Base-by-base conservation (phyloP, 495 filamentous ascomycete genomes). In the Daldinia childiae region DNA sequence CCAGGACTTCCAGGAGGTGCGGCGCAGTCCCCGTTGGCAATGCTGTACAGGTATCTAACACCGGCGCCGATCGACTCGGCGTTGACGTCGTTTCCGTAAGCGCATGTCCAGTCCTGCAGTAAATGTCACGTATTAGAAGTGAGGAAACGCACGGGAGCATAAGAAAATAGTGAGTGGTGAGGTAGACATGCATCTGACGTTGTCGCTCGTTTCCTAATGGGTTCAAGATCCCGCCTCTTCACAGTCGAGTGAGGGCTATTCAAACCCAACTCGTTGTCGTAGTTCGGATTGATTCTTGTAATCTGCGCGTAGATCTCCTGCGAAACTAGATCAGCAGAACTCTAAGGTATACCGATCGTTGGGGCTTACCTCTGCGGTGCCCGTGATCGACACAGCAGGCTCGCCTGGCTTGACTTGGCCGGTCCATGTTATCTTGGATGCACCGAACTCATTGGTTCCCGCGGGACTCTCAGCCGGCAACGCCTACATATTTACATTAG, bases 21-120 rank as follows among this genome's bases (percentile, higher is more conserved):
- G 9, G 66, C 58, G 38, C 70, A 73, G 27, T 69, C 70, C 21
- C 45, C 70, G 24, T 73, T 73, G 15, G 60, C 70, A 45, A 73
- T 73, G 65, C 70, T 69, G 60, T 73, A 73, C 9, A 73, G 48
- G 51, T 73, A 73, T 39, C 66, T 69, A 1, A 73, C 41, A 1
- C 62, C 70, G 6, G 7, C 59, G 38, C 64, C 70, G 34, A 73
- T 51, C 15, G 70, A 68, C 45, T 64, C 58, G 2, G 65, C 70
- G 34, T 50, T 60, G 54, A 73, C 60, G 32, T 69, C 41, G 21
- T 64, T 73, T 1, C 70, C 70, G 8, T 73, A 73, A n/a, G 39
- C 48, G 27, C 70, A 73, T 12, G 70, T 73, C 48, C 52, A 73
- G 61, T 73, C 70, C 70, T 73, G 34, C 15, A 8, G 24, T 26